phyloP scores from a whole-genome alignment of 2,329 filamentous ascomycete species.

The Paracoccidioides brasiliensis region DNA sequence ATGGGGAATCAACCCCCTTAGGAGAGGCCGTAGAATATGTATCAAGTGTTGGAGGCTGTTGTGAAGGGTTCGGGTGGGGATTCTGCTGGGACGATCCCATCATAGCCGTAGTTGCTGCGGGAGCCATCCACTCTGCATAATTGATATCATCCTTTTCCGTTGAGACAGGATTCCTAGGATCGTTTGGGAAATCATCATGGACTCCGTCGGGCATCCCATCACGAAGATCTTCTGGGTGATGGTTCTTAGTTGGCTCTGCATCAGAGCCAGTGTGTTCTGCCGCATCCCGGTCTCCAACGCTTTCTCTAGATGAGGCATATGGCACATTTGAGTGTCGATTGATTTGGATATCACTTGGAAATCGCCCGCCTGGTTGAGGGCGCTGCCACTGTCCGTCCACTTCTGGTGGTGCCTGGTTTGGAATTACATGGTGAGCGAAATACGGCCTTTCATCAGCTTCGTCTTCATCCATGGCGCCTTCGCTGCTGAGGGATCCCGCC shows the following conservation, averaged over 20 bases:
- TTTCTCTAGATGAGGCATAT: constrained; percentile 66
- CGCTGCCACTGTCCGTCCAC: constrained; percentile 43
- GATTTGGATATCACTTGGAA: constrained; percentile 85
- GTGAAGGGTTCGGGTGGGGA: neutral
- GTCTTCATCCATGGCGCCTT: constrained; percentile 64
- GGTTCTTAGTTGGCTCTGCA: neutral
- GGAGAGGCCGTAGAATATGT: neutral
- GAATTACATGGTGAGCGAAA: constrained; percentile 40
- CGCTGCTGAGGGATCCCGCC: constrained; percentile 55
- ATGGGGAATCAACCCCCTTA: neutral
- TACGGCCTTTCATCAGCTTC: constrained; percentile 54
- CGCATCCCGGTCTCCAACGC: constrained; percentile 54
- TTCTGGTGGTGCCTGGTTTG: constrained; percentile 25
- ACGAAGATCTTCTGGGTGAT: constrained; percentile 8
- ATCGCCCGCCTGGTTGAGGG: constrained; percentile 86
- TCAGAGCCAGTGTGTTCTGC: constrained; percentile 45
- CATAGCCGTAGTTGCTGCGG: constrained; percentile 24
- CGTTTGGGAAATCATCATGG: neutral
- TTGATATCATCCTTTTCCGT: constrained; percentile 25
- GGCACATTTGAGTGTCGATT: constrained; percentile 72
- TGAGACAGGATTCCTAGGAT: neutral
- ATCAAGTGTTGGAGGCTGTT: neutral
- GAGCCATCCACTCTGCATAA: constrained; percentile 44
- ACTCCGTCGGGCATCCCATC: constrained; percentile 26
- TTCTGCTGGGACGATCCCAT: neutral